Evolutionary conservation across 495 filamentous ascomycete genomes (phyloP).

Genomic region (Hypoxylon perforatum): DNA sequence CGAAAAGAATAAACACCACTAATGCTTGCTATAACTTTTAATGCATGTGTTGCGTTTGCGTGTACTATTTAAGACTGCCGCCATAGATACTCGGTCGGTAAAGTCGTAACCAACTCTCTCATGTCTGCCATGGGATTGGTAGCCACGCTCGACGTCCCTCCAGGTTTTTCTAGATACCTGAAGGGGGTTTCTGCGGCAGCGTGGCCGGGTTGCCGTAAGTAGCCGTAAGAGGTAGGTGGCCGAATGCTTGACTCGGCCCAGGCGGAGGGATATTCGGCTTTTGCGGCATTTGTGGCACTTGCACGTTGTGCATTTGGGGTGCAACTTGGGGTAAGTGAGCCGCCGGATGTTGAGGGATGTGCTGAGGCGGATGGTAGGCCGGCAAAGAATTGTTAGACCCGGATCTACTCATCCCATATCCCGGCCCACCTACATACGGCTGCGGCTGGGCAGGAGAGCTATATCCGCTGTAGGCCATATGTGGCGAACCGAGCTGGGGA

Average conservation of each 20-base stretch:
- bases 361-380: constrained; percentile 54
- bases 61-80: constrained; percentile 3
- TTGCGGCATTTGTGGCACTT: constrained; percentile 39
- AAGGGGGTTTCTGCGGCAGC: constrained; percentile 66
- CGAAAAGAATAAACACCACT: constrained; percentile 47
- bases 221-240: constrained; percentile 64
- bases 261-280: constrained; percentile 50
- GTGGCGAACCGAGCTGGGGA: constrained; percentile 57
- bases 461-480: constrained; percentile 55
- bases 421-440: constrained; percentile 49
- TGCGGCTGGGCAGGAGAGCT: constrained; percentile 54
- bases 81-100: too few relatives aligned
- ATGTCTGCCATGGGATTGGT: too few relatives aligned
- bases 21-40: constrained; percentile 46
- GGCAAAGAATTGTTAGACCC: constrained; percentile 64
- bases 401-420: constrained; percentile 65
- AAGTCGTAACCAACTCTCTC: too few relatives aligned
- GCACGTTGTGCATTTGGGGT: constrained; percentile 33
- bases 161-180: constrained; percentile 45
- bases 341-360: constrained; percentile 48
- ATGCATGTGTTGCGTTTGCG: constrained; percentile 37
- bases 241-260: constrained; percentile 50
- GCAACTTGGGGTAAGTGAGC: constrained; percentile 40
- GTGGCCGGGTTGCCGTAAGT: constrained; percentile 67
- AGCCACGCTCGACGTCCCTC: too few relatives aligned